Evolutionary conservation across 805 yeast genomes (phyloP), one percentile per base, ranked within the genome.

Genomic region (Teunomyces stri): DNA sequence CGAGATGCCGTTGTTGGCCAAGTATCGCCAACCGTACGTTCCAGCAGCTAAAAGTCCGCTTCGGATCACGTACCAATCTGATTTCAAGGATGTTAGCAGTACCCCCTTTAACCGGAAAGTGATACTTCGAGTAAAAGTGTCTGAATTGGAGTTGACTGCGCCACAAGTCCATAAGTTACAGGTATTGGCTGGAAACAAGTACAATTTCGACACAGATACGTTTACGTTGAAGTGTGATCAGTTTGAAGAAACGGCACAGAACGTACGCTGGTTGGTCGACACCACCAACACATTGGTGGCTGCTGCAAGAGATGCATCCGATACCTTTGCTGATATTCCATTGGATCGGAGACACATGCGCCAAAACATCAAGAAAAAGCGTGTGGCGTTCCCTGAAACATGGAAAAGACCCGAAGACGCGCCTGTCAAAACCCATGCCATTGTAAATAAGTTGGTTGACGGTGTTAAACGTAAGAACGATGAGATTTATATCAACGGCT

Each of bases 1-100:
- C 68, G 98, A 92, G 64, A 78, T 92, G 75, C 99, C 99, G 5
- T 78, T 82, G 47, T 75, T 94, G 53, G 82, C 84, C 36, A 82
- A 89, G 64, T 87, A 76, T 62, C 84, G 92, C 56, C 82, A 85
- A 65, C 76, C 75, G 50, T 91, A 87, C 70, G 64, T 59, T 29
- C 84, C 84, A 16, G 54, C 56, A 9, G 61, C 58, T 13, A 70
- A 73, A 22, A 65, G 74, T 7, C 89, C 90, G 4, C 70, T 90
- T 35, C 72, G 73, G 33, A 87, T 86, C 60, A 80, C 83, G 55
- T 91, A 84, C 70, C 60, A 61, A 30, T 81, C 87, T 13, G 82
- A 86, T 36, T 87, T 82, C 59, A 62, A 84, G 12, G 91, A 92
- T 43, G 20, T 96, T 88, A 62, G 81, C 84, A 18, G 20, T 57